A percentile compares a stretch with the other conserved stretches of the same genome.
Evolutionary conservation across 2,329 filamentous ascomycete genomes (phyloP).

Genomic region (Paecilomyces formosus): DNA sequence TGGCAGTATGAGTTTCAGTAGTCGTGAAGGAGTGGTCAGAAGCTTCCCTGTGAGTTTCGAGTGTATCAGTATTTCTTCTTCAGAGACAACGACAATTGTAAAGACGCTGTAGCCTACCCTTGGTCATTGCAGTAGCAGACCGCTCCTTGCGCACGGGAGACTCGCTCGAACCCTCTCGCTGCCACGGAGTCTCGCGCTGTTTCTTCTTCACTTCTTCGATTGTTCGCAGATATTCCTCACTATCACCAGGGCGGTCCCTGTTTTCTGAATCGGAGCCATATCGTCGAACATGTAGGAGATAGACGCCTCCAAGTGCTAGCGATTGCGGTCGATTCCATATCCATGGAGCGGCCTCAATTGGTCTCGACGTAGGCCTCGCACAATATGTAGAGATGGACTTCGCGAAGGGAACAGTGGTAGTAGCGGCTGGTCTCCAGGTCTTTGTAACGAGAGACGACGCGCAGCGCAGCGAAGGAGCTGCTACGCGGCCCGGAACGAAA

Average conservation of each 20-base stretch:
- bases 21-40: conserved; percentile 69
- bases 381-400: neutral
- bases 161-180: conserved; percentile 52
- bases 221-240: conserved; percentile 25
- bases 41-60: conserved; percentile 54
- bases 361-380: neutral
- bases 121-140: conserved; percentile 55
- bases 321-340: neutral
- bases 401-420: neutral
- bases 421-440: neutral
- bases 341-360: neutral
- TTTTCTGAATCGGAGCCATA: neutral
- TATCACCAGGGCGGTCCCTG: conserved; percentile 17
- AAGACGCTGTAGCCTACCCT: conserved; percentile 39
- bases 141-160: conserved; percentile 47
- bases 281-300: neutral
- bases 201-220: conserved; percentile 33
- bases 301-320: neutral
- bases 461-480: neutral
- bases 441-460: neutral
- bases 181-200: conserved; percentile 59
- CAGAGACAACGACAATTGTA: neutral
- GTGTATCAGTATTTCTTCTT: neutral
- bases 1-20: conserved; percentile 74
- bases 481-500: neutral